Base-by-base conservation (phyloP, 2,329 filamentous ascomycete species). In the Dactylella cylindrospora region DNA sequence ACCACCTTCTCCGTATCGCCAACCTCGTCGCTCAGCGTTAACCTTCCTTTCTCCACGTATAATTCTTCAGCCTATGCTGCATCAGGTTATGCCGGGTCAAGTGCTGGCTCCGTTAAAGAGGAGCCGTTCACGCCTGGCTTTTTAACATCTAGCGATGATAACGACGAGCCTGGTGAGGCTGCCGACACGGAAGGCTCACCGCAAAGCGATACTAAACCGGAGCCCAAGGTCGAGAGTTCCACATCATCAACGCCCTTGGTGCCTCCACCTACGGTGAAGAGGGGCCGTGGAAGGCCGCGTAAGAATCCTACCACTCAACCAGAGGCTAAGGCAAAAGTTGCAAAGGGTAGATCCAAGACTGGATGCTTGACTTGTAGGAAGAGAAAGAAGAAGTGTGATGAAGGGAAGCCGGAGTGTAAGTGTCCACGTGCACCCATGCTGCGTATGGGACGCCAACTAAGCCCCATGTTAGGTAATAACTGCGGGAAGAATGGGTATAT, bases 401-500 rank as follows among this genome's bases (percentile, higher is more conserved):
- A 85, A 72, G 79, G 80, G 10, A 85, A 84, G 67, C 82, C 82
- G 40, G 76, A 80, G 70, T 85, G 82, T 85, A 75, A 75, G 79
- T 74, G 19, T 29, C 74, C 79, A 46, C 80, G 78, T 67, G 74
- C 74, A 36, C 76, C 74, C 66, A 75, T 75, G 29, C 43, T 65
- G 36, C 6, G 9, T n/a, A 29, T 36, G 12, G 25, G 10, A n/a
- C 28, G 13, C 35, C 38, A 25, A 51, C 25, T 23, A 8, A 10
- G 3, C 17, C 26, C 2, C 43, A 22, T 72, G 66, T 53, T 54
- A 89, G 85, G 87, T 68, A 79, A 88, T 73, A 94, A 94, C 69
- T 95, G 90, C 70, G 85, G 93, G 74, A 95, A 95, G 78, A 95
- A 95, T 71, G 88, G 89, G 6, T 88, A 95, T 9, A 82, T 90